phyloP scores from a whole-genome alignment of 495 filamentous ascomycete species.

The Neurospora sp. region DNA sequence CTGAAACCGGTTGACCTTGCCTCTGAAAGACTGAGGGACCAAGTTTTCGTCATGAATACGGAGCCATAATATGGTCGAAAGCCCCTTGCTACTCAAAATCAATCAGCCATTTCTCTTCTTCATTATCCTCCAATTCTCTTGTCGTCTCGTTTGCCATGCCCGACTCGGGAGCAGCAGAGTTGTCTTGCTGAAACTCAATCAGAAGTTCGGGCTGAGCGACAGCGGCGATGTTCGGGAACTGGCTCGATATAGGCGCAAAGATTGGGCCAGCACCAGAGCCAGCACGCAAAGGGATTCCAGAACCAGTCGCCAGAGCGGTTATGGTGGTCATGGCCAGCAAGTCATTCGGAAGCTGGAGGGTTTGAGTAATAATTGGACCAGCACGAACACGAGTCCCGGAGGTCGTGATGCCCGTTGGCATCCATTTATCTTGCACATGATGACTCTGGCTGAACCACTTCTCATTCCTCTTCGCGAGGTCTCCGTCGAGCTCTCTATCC shows the following conservation, averaged over 20 bases:
- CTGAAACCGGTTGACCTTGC: not conserved
- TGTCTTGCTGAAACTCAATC: not conserved
- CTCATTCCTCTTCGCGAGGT: not conserved
- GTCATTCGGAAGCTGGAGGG: not conserved
- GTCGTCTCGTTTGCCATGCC: not conserved
- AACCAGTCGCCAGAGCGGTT: not conserved
- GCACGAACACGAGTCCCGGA: not conserved
- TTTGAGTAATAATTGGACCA: not conserved
- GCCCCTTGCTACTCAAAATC: not conserved
- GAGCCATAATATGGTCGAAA: not conserved
- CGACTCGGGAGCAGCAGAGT: not conserved
- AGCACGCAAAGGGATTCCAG: not conserved
- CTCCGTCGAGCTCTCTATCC: not conserved
- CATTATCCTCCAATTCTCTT: not conserved
- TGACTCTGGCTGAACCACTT: not conserved
- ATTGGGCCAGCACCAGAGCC: not conserved
- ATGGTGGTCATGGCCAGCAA: not conserved
- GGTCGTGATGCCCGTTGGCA: not conserved
- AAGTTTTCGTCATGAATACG: not conserved
- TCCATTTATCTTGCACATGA: not conserved
- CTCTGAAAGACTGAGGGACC: not conserved
- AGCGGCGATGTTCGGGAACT: not conserved
- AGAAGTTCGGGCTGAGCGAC: not conserved
- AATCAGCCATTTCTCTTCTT: conserved; percentile 8
- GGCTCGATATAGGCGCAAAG: not conserved